phyloP scores from a whole-genome alignment of 2,329 filamentous ascomycete genomes.

The Parascedosporium putredinis region DNA sequence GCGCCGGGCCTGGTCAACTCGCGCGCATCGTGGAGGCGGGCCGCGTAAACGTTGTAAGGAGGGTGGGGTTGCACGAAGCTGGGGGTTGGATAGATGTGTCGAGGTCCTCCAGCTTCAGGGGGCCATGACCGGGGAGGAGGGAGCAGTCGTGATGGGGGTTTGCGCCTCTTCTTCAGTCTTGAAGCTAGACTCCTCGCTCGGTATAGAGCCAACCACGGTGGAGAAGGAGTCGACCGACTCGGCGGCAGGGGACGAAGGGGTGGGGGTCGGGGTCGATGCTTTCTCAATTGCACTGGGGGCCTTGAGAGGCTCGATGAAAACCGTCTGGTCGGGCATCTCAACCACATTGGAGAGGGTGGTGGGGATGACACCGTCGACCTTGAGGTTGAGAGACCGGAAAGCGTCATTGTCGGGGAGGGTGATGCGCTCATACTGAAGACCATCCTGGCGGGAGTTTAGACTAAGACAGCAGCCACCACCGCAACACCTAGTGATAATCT shows the following conservation, averaged over 20 bases:
- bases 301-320: slow-evolving; percentile 53
- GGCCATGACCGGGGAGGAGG: slow-evolving; percentile 24
- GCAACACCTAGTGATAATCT: slow-evolving; percentile 53
- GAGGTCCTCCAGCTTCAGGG: slow-evolving; percentile 21
- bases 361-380: slow-evolving; percentile 58
- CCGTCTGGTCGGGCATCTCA: slow-evolving; percentile 63
- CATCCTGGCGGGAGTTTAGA: slow-evolving; percentile 30
- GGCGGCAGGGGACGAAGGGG: slow-evolving; percentile 34
- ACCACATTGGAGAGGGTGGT: slow-evolving; percentile 61
- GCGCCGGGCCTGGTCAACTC: slow-evolving; percentile 82
- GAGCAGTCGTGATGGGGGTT: slow-evolving; percentile 10
- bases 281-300: slow-evolving; percentile 13
- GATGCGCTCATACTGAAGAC: slow-evolving; percentile 41
- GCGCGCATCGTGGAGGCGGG: slow-evolving; percentile 73
- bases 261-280: slow-evolving; percentile 8
- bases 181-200: slow-evolving; percentile 3
- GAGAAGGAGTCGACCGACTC: slow-evolving; percentile 39
- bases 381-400: slow-evolving; percentile 68
- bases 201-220: slow-evolving; percentile 18
- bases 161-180: slow-evolving; percentile 3
- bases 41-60: slow-evolving; percentile 83
- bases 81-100: slow-evolving; percentile 65
- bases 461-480: slow-evolving; percentile 55
- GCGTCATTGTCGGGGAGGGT: slow-evolving; percentile 70
- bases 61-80: slow-evolving; percentile 89